Base-by-base conservation (phyloP, 192 early-diverging fungal genomes). In the Lobulomyces angularis region DNA sequence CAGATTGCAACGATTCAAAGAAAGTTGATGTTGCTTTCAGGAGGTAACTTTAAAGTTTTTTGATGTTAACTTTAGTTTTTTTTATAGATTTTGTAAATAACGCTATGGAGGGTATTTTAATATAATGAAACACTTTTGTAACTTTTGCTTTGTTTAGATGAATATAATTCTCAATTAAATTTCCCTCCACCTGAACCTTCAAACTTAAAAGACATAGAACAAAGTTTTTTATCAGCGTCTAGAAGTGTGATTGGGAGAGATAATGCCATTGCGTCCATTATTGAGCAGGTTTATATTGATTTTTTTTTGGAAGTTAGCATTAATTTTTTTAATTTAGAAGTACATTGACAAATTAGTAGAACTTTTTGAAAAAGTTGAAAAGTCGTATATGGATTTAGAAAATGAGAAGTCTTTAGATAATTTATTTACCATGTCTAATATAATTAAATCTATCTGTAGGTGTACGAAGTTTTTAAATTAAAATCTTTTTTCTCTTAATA, bases 331-430 rank as follows among this genome's bases (percentile, higher is more conserved):
- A 45, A 58, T 89, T 31, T 64, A 67, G 30, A 82, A 80, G 41
- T 56, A 91, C 8, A 12, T 66, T 0, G 53, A 46, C 11, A 30
- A 33, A 29, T 1, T 22, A 8, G 11, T 43, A 43, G 42, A 24
- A 38, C 23, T 43, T 33, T 38, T 33, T 43, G n/a, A 51, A 50
- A 14, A 50, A 53, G 17, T 22, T 76, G 12, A 58, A 11, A 73
- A 79, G 21, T 41, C 81, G 5, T 71, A 83, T 49, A 75, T 82
- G 47, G 65, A 67, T 11, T 86, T 78, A 38, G 91, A 92, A 54
- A 86, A 93, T 48, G 46, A 88, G 55, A 87, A 91, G 26, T 71
- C 67, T 14, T 62, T 58, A 4, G 64, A 79, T 3, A 83, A 83
- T 41, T 48, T 92, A 24, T 80, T 84, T 46, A 35, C 56, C 1